Conservation (phyloP, 257 asterid genomes). For the Osmanthus fragrans region DNA sequence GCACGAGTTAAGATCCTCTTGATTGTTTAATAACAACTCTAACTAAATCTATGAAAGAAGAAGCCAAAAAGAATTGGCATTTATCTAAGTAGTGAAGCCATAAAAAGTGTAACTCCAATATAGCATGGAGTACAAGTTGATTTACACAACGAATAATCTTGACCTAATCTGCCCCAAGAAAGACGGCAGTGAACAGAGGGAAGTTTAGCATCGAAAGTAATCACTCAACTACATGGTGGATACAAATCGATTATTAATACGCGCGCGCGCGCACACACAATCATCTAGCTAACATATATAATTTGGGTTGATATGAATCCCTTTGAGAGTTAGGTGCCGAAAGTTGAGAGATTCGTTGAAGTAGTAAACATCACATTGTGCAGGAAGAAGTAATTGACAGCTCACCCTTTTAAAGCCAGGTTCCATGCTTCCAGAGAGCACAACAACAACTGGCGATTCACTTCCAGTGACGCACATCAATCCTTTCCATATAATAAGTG, state of each 20-base stretch:
- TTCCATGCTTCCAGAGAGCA: slow-evolving; percentile 99
- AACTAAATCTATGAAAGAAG: background rate
- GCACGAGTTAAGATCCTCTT: background rate
- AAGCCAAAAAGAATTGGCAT: background rate
- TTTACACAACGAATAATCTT: background rate
- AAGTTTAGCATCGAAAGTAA: slow-evolving; percentile 4
- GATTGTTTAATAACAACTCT: background rate
- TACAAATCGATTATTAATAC: slow-evolving; percentile 7
- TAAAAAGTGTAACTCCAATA: background rate
- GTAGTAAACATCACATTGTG: slow-evolving; percentile 6
- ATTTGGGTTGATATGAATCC: slow-evolving; percentile 1
- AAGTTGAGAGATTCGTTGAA: slow-evolving; percentile 13
- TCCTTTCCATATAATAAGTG: slow-evolving; percentile 98
- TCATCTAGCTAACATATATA: slow-evolving; percentile 1
- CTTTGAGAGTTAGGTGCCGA: background rate
- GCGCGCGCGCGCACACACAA: background rate
- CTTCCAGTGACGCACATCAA: slow-evolving; percentile 95
- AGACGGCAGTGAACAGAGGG: background rate
- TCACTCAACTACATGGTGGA: background rate
- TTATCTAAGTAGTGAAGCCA: slow-evolving; percentile 2
- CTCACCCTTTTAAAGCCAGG: slow-evolving; percentile 98
- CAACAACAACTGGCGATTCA: slow-evolving; percentile 98
- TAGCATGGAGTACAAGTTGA: background rate
- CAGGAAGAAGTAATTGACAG: slow-evolving; percentile 1
- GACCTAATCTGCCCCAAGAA: background rate